Conservation (phyloP, 768 basidiomycete species). For the Ramaria sp. region DNA sequence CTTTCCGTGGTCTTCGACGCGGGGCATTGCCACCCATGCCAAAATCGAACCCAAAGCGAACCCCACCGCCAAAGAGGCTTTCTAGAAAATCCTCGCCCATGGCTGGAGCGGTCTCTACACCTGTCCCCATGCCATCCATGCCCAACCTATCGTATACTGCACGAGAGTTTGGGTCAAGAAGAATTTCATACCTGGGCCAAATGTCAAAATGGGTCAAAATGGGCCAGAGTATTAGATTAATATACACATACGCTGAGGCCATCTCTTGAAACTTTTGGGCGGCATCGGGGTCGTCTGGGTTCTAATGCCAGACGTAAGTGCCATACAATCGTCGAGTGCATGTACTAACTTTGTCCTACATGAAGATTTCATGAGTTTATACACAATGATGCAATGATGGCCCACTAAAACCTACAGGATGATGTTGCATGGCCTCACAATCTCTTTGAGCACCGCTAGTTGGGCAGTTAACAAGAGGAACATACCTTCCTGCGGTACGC, state of each 20-base stretch:
- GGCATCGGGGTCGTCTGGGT: slow-evolving; percentile 81
- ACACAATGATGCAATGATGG: neutral
- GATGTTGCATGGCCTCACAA: slow-evolving; percentile 71
- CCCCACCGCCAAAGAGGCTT: slow-evolving; percentile 53
- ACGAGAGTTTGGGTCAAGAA: slow-evolving; percentile 59
- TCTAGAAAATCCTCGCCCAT: slow-evolving; percentile 67
- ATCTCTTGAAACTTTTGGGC: slow-evolving; percentile 81
- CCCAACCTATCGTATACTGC: slow-evolving; percentile 67
- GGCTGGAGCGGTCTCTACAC: slow-evolving; percentile 31
- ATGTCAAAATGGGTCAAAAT: neutral
- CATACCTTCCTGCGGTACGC: slow-evolving; percentile 87
- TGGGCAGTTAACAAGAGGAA: slow-evolving; percentile 10
- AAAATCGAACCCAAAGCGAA: slow-evolving; percentile 60
- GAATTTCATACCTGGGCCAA: slow-evolving; percentile 61
- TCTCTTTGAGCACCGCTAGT: slow-evolving; percentile 10
- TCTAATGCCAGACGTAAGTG: slow-evolving; percentile 31
- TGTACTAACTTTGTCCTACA: slow-evolving; percentile 58
- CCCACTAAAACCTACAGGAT: slow-evolving; percentile 53
- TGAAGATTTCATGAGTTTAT: neutral
- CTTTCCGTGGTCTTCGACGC: slow-evolving; percentile 40
- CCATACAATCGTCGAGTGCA: neutral
- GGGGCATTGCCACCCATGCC: slow-evolving; percentile 24
- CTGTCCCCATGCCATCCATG: slow-evolving; percentile 51
- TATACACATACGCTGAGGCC: slow-evolving; percentile 62
- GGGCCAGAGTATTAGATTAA: neutral